These are phyloP conservation scores for Metschnikowia bowlesiae DNA, from an alignment of 805 yeast species.

Conservation along the genomic window DNA sequence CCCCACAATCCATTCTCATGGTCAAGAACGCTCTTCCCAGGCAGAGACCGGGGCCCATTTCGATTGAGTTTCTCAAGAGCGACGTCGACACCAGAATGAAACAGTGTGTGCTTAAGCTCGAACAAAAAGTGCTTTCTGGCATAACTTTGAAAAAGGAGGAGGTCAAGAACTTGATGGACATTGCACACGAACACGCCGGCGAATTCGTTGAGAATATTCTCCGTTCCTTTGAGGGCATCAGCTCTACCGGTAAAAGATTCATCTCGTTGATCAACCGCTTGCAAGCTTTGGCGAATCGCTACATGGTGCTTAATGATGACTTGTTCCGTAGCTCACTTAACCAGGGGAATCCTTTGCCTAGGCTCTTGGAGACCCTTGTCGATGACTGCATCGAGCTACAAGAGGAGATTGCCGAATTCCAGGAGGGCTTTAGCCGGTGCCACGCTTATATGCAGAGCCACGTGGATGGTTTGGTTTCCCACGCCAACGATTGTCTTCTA, in stretches of 20 bases:
- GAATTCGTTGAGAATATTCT: slow-evolving; percentile 8
- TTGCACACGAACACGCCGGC: slow-evolving; percentile 6
- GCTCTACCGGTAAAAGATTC: slow-evolving; percentile 7
- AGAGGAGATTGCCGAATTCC: slow-evolving; percentile 3
- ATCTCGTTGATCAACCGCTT: slow-evolving; percentile 8
- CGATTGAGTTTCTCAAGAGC: not conserved
- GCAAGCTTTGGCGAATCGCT: slow-evolving; percentile 9
- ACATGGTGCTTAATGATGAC: slow-evolving; percentile 6
- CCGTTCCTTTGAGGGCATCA: slow-evolving; percentile 7
- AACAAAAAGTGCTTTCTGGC: not conserved
- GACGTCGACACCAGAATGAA: not conserved
- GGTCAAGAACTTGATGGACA: not conserved
- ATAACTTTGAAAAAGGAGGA: not conserved
- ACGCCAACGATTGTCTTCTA: not conserved
- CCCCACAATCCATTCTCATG: not conserved
- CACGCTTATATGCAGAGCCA: slow-evolving; percentile 2
- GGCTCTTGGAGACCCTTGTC: not conserved
- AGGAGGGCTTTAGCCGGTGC: not conserved
- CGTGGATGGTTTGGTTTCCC: not conserved
- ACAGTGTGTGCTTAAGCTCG: not conserved
- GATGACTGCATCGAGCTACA: slow-evolving; percentile 2
- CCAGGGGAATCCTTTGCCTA: not conserved
- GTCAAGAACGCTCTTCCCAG: not conserved
- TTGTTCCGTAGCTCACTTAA: not conserved
- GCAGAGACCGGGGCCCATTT: not conserved